Percentiles rank a stretch among this genome's conserved stretches.
These are phyloP conservation scores for Xylaria castorea DNA, from an alignment of 495 filamentous ascomycete genomes.

Conservation along the genomic window DNA sequence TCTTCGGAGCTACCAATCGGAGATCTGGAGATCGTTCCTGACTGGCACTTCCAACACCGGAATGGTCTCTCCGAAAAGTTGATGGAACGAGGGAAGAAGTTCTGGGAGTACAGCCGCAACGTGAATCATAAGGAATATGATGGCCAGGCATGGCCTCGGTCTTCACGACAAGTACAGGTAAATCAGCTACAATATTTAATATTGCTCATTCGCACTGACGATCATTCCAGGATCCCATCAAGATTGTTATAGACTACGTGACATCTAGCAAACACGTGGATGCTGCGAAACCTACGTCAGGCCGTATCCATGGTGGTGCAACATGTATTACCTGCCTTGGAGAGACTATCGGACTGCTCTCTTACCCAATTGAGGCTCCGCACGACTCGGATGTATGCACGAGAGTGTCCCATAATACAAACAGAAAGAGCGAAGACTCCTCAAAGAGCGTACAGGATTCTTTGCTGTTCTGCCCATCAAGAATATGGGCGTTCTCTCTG, in stretches of 20 bases:
- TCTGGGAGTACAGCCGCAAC: constrained; percentile 1
- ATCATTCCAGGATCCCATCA: neutral
- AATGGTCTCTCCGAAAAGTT: neutral
- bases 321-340: neutral
- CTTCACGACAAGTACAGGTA: neutral
- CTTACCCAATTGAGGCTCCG: neutral
- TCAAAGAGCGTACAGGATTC: neutral
- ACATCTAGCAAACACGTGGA: neutral
- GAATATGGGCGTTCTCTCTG: constrained; percentile 5
- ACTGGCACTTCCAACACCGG: neutral
- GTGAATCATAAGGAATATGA: neutral
- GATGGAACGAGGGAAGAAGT: neutral
- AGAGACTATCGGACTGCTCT: neutral
- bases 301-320: neutral
- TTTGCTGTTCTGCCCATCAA: constrained; percentile 5
- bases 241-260: neutral
- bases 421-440: neutral
- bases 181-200: neutral
- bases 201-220: neutral
- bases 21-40: neutral
- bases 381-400: constrained; percentile 3
- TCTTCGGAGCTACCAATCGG: constrained; percentile 4
- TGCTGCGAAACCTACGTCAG: no score
- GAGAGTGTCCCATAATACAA: neutral
- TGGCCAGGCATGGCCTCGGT: neutral